Evolutionary conservation across 768 basidiomycete genomes (phyloP), one percentile per base, ranked within the genome.

Genomic region (Heimioporus sp.): DNA sequence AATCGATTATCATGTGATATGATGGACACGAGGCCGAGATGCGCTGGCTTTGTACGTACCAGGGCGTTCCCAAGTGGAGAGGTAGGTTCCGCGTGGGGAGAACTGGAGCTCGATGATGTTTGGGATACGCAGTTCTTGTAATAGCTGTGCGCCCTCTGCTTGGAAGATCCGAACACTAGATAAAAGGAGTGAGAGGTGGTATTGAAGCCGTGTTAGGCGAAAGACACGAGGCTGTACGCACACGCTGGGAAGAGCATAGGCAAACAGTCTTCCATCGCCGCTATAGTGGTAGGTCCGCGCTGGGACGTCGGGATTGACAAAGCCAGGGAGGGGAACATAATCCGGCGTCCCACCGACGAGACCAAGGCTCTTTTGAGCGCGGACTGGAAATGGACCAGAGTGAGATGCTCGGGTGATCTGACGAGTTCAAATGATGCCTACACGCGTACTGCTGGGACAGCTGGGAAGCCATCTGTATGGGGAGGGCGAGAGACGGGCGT

Each of bases 11-110:
- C 56, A 28, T 32, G 20, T 16, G 42, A 56, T 51, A 31, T 12
- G 50, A 38, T 57, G 10, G 48, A 62, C 66, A 66, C 56, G 68
- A 64, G 62, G 67, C 46, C 12, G 17, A 19, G 42, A 55, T n/a
- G 46, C 41, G 52, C 37, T 46, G 38, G 19, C 36, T 43, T 43
- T 42, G 44, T 48, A 68, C 78, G 46, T 62, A 85, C 85, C 76
- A 59, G 88, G 91, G 52, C 97, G 83, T 73, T 98, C 95, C 92
- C 95, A 98, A 43, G 92, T 95, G 48, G 92, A 95, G 39, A 99
- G 65, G 70, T 92, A 98, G 0, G 90, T 92, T 36, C 92, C 95
- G 54, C 89, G 82, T 10, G 97, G 95, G 7, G 96, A 98, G 72
- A 99, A 97, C 62, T 80, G 80, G 61, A 98, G 67, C 65, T 98